Evolutionary conservation across 768 basidiomycete species (phyloP), one percentile per base, ranked within the genome.

Genomic region (Phaeolepiota aurea): DNA sequence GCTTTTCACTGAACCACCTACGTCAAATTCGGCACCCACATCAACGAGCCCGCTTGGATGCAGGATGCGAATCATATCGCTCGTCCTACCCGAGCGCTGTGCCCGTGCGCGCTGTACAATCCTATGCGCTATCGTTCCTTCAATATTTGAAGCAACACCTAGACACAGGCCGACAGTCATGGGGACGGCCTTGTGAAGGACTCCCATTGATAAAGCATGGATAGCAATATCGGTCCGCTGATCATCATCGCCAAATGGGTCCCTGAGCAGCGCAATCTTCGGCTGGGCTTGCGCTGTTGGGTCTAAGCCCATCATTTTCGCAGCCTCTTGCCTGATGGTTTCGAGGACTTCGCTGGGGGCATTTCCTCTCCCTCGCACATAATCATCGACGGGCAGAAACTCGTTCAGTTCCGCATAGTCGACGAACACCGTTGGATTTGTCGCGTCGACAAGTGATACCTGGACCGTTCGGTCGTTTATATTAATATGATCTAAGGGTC

Each of bases 351-450:
- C 49, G 22, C 49, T 51, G 4, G 54, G 41, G 2, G 52, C 43
- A 5, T 58, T 41, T 22, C 58, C 40, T 37, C 53, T 56, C 12
- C 62, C 57, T 2, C 51, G 34, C 28, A 66, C 35, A 45, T 66
- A 71, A n/a, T 59, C 61, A 28, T 54, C 59, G 31, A 72, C 50
- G 15, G 63, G 56, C 32, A 76, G 61, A 23, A 63, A 55, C 4
- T 46, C 33, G 15, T 53, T 46, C 25, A 86, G 62, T 30, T 76
- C 71, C 1, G 56, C 44, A 3, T 65, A 56, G 22, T 57, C 41
- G 48, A 85, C 65, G 57, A 87, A 78, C 12, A 87, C 73, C 4
- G 77, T 80, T 0, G 84, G 84, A 54, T 87, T 86, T 12, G 84
- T 80, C 1, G 82, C 82, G 50, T 87, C 84, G 10, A 87, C 70